Base-by-base conservation (phyloP, 2,329 filamentous ascomycete genomes). In the Phialophora macrospora region DNA sequence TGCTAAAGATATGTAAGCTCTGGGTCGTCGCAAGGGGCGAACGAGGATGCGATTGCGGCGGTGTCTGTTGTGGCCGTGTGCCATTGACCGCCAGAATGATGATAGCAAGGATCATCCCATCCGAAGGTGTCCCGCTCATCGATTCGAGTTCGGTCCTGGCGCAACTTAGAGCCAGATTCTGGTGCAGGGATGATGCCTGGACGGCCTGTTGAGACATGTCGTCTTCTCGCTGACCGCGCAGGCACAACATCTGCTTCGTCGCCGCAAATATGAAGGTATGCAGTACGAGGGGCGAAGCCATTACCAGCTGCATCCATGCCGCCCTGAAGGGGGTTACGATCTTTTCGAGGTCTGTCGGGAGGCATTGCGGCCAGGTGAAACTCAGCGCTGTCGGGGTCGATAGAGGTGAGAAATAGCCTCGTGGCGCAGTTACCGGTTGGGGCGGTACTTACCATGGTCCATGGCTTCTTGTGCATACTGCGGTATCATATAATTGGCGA, bases 201-300 rank as follows among this genome's bases (percentile, higher is more conserved):
- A 60, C 46, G n/a, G 46, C 58, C 17, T 38, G 58, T 32, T 41
- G 58, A 12, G 58, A 54, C 46, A 60, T 54, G 58, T 60, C 58
- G 26, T 52, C 58, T 30, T 60, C 58, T 12, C 44, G 51, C 46
- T 60, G 46, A 20, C 48, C 58, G 7, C 58, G 5, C 11, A 52
- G 20, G 46, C 58, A 60, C n/a, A 60, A 20, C 30, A 60, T 38
- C 46, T 60, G 58, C 48, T 51, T 60, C 8, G 58, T 60, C 34
- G 58, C 41, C 26, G 58, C 58, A 46, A 60, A 60, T 44, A 52
- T 60, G 58, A 60, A 60, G n/a, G 58, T 60, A 22, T 60, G 58
- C 30, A 52, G 58, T 3, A 60, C 58, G 46, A 60, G 46, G 9
- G 58, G 58, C 6, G 46, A 60, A 4, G n/a, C 58, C 58, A 60